Percentiles rank a stretch among this genome's conserved stretches.
phyloP scores from a whole-genome alignment of 1,139 yeast genomes.

The Sugiyamaella xylanicola region DNA sequence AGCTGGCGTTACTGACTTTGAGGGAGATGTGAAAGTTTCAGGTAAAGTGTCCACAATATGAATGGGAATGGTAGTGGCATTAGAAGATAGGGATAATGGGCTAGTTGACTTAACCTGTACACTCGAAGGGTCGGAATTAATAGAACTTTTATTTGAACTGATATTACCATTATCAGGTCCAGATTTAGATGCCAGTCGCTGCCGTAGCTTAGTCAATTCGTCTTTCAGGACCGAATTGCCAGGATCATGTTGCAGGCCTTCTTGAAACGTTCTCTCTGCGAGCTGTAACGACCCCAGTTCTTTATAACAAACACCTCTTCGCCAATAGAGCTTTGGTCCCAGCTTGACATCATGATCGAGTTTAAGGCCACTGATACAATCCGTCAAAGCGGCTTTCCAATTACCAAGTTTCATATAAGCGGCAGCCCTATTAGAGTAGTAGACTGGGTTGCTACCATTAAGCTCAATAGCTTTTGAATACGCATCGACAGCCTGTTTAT shows the following conservation, averaged over 20 bases:
- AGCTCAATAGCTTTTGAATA: conserved; percentile 74
- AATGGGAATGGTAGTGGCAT: conserved; percentile 21
- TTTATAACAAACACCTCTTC: conserved; percentile 55
- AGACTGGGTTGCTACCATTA: conserved; percentile 65
- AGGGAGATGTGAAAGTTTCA: conserved; percentile 8
- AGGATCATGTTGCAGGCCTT: conserved; percentile 53
- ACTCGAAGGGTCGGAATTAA: background rate
- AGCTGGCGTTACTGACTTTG: background rate
- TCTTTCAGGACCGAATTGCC: conserved; percentile 42
- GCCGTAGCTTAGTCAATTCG: too few species aligned
- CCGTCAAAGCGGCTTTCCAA: conserved; percentile 55
- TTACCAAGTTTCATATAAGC: conserved; percentile 57
- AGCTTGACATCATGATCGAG: conserved; percentile 27
- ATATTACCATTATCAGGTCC: too few species aligned
- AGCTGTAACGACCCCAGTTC: conserved; percentile 42
- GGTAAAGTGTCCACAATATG: conserved; percentile 25
- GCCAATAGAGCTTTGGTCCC: conserved; percentile 54
- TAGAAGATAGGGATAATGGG: too few species aligned
- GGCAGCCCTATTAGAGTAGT: conserved; percentile 87
- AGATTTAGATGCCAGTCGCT: too few species aligned
- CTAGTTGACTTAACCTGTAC: background rate
- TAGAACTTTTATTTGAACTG: background rate
- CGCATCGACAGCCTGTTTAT: conserved; percentile 60
- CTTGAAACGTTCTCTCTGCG: conserved; percentile 46
- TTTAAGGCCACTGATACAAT: conserved; percentile 56